Conservation (phyloP, 176 grass and related monocot genomes). For the Raddia guianensis region DNA sequence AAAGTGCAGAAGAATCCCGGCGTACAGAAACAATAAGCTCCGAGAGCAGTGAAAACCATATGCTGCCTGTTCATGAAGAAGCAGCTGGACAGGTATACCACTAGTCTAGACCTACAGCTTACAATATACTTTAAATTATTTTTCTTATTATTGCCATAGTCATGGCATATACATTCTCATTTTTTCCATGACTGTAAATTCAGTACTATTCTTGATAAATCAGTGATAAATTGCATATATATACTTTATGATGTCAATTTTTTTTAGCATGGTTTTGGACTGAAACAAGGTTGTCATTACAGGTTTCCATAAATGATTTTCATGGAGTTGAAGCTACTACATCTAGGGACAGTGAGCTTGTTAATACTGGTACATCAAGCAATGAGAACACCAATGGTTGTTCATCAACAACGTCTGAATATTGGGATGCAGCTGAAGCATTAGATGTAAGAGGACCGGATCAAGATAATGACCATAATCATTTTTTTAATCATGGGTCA, state of each 20-base stretch:
- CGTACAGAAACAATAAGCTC: constrained; percentile 18
- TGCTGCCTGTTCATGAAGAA: constrained; percentile 37
- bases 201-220: not conserved
- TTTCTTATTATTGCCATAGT: constrained; percentile 1
- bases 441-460: constrained; percentile 14
- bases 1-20: constrained; percentile 54
- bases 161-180: constrained; percentile 8
- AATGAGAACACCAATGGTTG: constrained; percentile 17
- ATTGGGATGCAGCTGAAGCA: constrained; percentile 9
- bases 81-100: constrained; percentile 47
- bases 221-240: not conserved
- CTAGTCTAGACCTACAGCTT: not conserved
- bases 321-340: constrained; percentile 29
- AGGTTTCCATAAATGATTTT: constrained; percentile 42
- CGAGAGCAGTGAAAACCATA: constrained; percentile 36
- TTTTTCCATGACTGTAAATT: not conserved
- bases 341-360: constrained; percentile 24
- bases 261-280: not conserved
- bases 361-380: constrained; percentile 31
- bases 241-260: constrained; percentile 5
- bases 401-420: constrained; percentile 25
- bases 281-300: constrained; percentile 27
- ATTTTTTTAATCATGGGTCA: constrained; percentile 25
- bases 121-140: not conserved
- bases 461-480: constrained; percentile 37